These are phyloP conservation scores for Cryptococcus maquisensis DNA, from an alignment of 1,284 basidiomycete species.

Conservation along the genomic window DNA sequence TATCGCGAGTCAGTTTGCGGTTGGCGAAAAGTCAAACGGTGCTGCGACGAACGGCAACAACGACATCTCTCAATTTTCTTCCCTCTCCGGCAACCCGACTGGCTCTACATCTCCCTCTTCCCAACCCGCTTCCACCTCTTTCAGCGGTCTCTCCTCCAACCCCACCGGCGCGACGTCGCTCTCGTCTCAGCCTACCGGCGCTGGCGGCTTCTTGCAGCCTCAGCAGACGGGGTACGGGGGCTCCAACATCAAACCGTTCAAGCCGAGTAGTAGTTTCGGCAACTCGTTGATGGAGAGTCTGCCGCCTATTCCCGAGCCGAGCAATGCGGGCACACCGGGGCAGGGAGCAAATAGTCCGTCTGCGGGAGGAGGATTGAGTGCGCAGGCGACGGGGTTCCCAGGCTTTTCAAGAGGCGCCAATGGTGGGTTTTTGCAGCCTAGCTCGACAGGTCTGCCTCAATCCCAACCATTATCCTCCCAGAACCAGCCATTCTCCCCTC, in stretches of 20 bases:
- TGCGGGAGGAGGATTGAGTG: not conserved
- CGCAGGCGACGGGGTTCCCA: constrained; percentile 26
- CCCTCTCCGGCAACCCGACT: constrained; percentile 13
- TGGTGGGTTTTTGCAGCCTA: not conserved
- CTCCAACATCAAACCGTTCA: constrained; percentile 71
- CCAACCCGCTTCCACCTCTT: constrained; percentile 9
- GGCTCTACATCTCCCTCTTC: constrained; percentile 12
- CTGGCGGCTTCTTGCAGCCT: constrained; percentile 54
- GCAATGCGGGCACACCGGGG: not conserved
- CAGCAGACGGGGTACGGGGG: constrained; percentile 78
- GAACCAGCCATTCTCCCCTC: not conserved
- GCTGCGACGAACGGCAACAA: constrained; percentile 1
- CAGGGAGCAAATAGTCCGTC: no score
- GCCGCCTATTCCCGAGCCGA: constrained; percentile 53
- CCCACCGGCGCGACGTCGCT: constrained; percentile 16
- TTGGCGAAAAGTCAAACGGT: constrained; percentile 14
- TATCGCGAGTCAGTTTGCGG: constrained; percentile 42
- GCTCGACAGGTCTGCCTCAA: not conserved
- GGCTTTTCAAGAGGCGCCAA: constrained; percentile 1
- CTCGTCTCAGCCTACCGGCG: constrained; percentile 15
- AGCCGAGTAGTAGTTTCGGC: constrained; percentile 84
- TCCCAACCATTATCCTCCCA: not conserved
- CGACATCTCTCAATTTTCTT: constrained; percentile 7
- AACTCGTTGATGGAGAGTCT: constrained; percentile 71
- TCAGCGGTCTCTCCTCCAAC: constrained; percentile 11